Base-by-base conservation (phyloP, 169 alveolate species). In the Theileria equi region DNA sequence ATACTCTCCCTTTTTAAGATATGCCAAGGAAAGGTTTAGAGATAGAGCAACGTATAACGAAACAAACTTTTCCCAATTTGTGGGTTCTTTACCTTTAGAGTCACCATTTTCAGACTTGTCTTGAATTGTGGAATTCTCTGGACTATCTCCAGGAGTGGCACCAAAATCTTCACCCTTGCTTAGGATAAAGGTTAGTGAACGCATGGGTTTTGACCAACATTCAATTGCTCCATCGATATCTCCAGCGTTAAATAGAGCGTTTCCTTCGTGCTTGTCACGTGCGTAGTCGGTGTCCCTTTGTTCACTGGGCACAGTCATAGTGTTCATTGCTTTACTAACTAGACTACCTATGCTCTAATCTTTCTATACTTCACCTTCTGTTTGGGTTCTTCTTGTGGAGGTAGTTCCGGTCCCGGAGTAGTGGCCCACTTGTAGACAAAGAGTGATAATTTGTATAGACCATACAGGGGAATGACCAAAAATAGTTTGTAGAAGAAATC, bases 181-280 rank as follows among this genome's bases (percentile, higher is more conserved):
- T n/a, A 76, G 72, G 1, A 76, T 50, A 61, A 35, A 63, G 34
- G 64, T 44, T 10, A 76, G 38, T 13, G 72, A 41, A 25, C 68
- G 29, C 5, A 76, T 25, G 6, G 72, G 57, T 34, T 45, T 53
- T 23, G 45, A 63, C 85, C 85, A 76, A 13, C 25, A 29, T 3
- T 64, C 58, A 19, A 76, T 76, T 23, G 85, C 85, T 2, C 73
- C 85, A 35, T 63, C 79, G n/a, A 40, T 7, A 58, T 76, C 85
- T 11, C 85, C 85, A 34, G 44, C 31, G 23, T 32, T 48, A 45
- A 40, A 73, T 10, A 63, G 49, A 40, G 61, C 83, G 25, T 36
- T 49, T 1, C 83, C 83, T 31, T 54, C 28, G n/a, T 45, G 64
- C 52, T 61, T 73, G 47, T 25, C 61, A 34, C 34, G 48, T 50